Base-by-base conservation (phyloP, 2,329 filamentous ascomycete species). In the Fonsecaea erecta region DNA sequence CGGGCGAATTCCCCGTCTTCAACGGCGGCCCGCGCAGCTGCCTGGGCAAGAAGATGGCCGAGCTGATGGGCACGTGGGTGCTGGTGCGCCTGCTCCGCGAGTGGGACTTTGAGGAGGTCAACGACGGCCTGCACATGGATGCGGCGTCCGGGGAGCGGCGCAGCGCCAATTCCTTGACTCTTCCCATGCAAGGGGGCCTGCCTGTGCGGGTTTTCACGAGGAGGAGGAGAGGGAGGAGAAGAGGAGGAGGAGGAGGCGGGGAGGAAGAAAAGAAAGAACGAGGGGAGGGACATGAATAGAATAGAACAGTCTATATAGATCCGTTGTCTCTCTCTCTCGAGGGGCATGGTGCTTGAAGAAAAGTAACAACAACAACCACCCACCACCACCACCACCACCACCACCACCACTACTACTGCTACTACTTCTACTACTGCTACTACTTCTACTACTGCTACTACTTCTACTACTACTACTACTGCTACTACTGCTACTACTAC, bases 21-120 rank as follows among this genome's bases (percentile, higher is more conserved):
- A 88, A 89, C 70, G 87, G 86, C 18, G 87, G 87, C 0, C 78
- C 84, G n/a, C 78, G 87, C 40, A 80, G 80, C 2, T 89, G 87
- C 66, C 75, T 89, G 37, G 87, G 87, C 2, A 87, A 85, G 78
- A 85, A 82, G 70, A 88, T 89, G 86, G 87, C 87, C 2, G 86
- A 89, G 75, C 69, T 82, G 5, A 80, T 89, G 48, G 85, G 82
- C 4, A 81, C 84, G 16, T 85, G 86, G 75, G 82, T 84, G 8
- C 79, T 88, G 69, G 81, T 83, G 2, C 78, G 77, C 0, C 72
- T 88, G 64, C 74, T 82, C 3, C 74, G 76, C 43, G 69, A 73
- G 2, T 89, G 88, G 70, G 81, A 86, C 6, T 84, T 88, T 58
- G 73, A 62, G 12, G 73, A 74, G 61, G 66, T 64, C 24, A 51